Conservation (phyloP, 139 green algal species). For the Coccomyxa sp. region DNA sequence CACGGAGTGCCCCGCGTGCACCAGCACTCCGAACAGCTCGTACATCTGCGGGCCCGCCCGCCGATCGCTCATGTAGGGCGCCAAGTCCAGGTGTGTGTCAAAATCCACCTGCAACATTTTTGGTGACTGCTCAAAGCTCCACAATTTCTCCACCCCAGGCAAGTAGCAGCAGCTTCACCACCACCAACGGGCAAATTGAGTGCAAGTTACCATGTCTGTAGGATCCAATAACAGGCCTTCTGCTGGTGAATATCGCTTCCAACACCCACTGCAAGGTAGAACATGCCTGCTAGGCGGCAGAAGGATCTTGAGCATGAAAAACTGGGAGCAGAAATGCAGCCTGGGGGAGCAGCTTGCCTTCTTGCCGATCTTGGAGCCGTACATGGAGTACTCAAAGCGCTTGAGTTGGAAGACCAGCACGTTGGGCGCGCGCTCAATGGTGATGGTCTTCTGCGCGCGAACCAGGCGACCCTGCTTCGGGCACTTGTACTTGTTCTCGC, state of each 20-base stretch:
- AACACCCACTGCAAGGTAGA: neutral
- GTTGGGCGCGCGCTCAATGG: constrained; percentile 69
- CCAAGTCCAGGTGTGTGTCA: constrained; percentile 66
- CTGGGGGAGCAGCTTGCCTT: constrained; percentile 13
- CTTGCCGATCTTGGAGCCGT: constrained; percentile 72
- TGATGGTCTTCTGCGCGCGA: constrained; percentile 74
- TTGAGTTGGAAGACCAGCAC: constrained; percentile 89
- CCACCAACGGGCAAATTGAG: neutral
- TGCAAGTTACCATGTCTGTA: neutral
- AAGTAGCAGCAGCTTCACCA: neutral
- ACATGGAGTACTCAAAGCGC: constrained; percentile 76
- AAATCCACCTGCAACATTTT: constrained; percentile 65
- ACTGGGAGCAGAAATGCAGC: no score
- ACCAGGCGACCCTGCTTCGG: constrained; percentile 62
- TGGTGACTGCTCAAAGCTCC: neutral
- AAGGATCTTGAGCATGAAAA: neutral
- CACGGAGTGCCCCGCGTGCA: constrained; percentile 78
- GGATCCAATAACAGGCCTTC: neutral
- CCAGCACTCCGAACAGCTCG: constrained; percentile 85
- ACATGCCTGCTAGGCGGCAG: neutral
- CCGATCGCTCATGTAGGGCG: constrained; percentile 55
- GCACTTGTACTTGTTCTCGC: constrained; percentile 87
- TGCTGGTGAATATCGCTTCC: neutral
- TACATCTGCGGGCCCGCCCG: constrained; percentile 46
- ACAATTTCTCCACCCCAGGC: neutral